Evolutionary conservation across 2,329 filamentous ascomycete genomes (phyloP), one percentile per base, ranked within the genome.

Genomic region (Colletotrichum spinosum): DNA sequence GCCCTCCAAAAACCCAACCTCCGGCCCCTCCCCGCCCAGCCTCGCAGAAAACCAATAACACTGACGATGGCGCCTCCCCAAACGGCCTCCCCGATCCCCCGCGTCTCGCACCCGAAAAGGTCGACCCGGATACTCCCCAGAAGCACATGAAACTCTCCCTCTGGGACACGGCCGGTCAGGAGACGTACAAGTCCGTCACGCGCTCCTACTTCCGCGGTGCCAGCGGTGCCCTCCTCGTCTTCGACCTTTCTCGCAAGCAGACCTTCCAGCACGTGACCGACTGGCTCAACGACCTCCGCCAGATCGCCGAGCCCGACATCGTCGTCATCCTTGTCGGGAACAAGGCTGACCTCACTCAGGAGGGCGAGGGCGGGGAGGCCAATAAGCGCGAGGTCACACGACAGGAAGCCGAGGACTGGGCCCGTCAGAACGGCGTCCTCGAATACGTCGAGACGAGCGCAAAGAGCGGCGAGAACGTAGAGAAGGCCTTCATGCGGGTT

Each of bases 111-210:
- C 59, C 62, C 38, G 75, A 78, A 68, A 74, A 75, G 25, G 74
- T 73, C 69, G 70, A 72, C 63, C 70, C 73, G 12, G 63, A 66
- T 6, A 59, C 58, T 25, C 72, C 75, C 7, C 88, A 90, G 76
- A 90, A 88, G 73, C 91, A 95, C 81, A 97, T 97, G 94, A 97
- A 97, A 80, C 86, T 97, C 6, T 93, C 90, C 49, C 84, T 98
- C 10, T 98, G 95, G 95, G 95, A 97, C 76, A 98, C 95, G 1
- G 95, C 95, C 13, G 95, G 95, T 34, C 95, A 98, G 78, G 95
- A 98, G 82, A 97, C 94, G 11, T 98, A 98, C 84, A 97, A 97
- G 78, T 95, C 92, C 49, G 96, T 98, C 65, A 98, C 95, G 8
- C 86, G 95, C 59, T 96, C 92, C 67, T 97, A 97, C 81, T 97